phyloP scores from a whole-genome alignment of 768 basidiomycete genomes.

The Hygrocybe coccinea region DNA sequence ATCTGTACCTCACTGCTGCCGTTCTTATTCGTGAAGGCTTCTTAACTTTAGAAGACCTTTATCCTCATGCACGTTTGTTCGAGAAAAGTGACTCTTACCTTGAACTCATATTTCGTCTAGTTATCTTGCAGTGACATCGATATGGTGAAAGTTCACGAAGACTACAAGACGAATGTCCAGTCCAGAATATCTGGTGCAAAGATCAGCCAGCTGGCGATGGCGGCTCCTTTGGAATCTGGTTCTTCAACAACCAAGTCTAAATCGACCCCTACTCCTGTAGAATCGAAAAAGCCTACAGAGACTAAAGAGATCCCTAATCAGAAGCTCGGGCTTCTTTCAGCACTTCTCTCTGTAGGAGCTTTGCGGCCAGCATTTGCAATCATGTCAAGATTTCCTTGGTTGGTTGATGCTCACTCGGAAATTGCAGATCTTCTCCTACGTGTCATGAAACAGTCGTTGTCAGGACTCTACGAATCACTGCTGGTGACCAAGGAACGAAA shows the following conservation, averaged over 20 bases:
- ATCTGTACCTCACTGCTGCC: slow-evolving; percentile 77
- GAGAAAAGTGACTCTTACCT: not conserved
- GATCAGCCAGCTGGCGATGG: slow-evolving; percentile 75
- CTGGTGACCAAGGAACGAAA: slow-evolving; percentile 56
- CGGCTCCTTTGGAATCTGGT: slow-evolving; percentile 67
- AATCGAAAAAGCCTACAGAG: slow-evolving; percentile 39
- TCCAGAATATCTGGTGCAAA: slow-evolving; percentile 65
- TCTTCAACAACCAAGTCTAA: slow-evolving; percentile 35
- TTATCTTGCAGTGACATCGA: slow-evolving; percentile 70
- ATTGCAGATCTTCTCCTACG: slow-evolving; percentile 85
- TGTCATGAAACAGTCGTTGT: slow-evolving; percentile 62
- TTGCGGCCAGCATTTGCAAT: slow-evolving; percentile 73
- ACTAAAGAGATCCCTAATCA: slow-evolving; percentile 52
- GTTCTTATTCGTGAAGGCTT: slow-evolving; percentile 87
- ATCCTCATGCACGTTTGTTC: slow-evolving; percentile 73
- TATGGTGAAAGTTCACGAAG: slow-evolving; percentile 62
- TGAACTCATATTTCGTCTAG: slow-evolving; percentile 35
- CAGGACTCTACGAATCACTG: slow-evolving; percentile 56
- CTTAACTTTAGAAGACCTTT: slow-evolving; percentile 80
- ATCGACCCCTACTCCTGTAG: slow-evolving; percentile 33
- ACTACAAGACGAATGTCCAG: slow-evolving; percentile 60
- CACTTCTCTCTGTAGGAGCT: slow-evolving; percentile 84
- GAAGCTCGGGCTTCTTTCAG: slow-evolving; percentile 69
- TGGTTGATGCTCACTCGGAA: slow-evolving; percentile 74
- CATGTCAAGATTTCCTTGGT: slow-evolving; percentile 78